Base-by-base conservation (phyloP, 169 alveolate genomes). In the Plasmodium falciparum region DNA sequence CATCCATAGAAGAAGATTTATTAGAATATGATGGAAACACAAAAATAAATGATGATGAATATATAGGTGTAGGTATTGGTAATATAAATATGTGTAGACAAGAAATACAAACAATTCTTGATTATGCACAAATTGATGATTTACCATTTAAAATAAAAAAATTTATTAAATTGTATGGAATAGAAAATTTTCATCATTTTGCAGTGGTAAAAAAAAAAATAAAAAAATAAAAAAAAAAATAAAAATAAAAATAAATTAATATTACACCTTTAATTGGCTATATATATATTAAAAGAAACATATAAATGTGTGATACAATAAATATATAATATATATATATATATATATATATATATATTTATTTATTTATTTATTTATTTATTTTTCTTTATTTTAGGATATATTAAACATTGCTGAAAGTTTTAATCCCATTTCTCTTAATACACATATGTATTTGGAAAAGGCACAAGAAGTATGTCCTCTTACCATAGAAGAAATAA, bases 181-280 rank as follows among this genome's bases (percentile, higher is more conserved):
- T 86, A 43, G 92, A 86, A 67, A 86, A 86, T 56, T 86, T 86
- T 54, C 92, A 86, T 45, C 92, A 86, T 39, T 86, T 86, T 62
- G 92, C 88, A 65, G 73, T 63, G 17, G 92, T 86, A 86, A 70
- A 59, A 26, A 26, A 4, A 17, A 17, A 59, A 26, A 26, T 2
- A 17, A 17, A 12, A 26, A 62, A 47, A 22, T 43, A 22, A 8
- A 59, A 56, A 54, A 13, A 49, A 39, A 24, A 0, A 24, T 0
- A 12, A 56, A 52, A 15, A 20, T 8, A 29, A 8, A 50, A 45
- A 69, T 15, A 69, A 20, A 9, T 15, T 15, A 52, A 52, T 13
- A 52, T 52, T 11, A 52, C 3, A 17, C 22, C 1, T 56, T n/a
- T 56, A 56, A 12, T 12, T 12, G 24, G 24, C 8, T 15, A 17